These are phyloP conservation scores for Rhododendron mucronatum DNA, from an alignment of 148 eudicot genomes.

Conservation along the genomic window DNA sequence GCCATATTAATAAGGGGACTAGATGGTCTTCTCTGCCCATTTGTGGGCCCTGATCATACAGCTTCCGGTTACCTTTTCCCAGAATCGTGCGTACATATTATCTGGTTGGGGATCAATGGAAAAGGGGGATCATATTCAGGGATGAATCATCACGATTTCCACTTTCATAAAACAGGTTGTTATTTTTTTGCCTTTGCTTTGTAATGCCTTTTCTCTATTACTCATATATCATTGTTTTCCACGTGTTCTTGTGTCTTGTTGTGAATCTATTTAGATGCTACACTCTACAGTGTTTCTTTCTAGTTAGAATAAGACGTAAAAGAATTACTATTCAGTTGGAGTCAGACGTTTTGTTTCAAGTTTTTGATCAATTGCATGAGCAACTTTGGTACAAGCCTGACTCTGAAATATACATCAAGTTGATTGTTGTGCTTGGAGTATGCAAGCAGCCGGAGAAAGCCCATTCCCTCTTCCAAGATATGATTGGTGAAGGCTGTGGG, in stretches of 20 bases:
- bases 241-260: not conserved
- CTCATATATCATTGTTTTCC: not conserved
- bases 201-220: not conserved
- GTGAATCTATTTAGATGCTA: not conserved
- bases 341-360: conserved; percentile 32
- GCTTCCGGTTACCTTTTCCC: not conserved
- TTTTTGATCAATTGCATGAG: conserved; percentile 77
- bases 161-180: not conserved
- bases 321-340: not conserved
- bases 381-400: conserved; percentile 87
- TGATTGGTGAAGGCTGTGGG: conserved; percentile 76
- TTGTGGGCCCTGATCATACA: not conserved
- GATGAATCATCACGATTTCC: not conserved
- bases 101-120: not conserved
- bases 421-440: conserved; percentile 91
- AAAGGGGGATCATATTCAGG: not conserved
- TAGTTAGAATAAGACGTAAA: not conserved
- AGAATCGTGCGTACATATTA: not conserved
- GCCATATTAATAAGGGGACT: not conserved
- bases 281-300: not conserved
- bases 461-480: conserved; percentile 52
- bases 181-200: not conserved
- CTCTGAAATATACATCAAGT: conserved; percentile 66
- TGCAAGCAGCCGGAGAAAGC: conserved; percentile 89
- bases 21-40: not conserved